Evolutionary conservation across 768 basidiomycete genomes (phyloP), one percentile per base, ranked within the genome.

Genomic region (Suillus discolor): DNA sequence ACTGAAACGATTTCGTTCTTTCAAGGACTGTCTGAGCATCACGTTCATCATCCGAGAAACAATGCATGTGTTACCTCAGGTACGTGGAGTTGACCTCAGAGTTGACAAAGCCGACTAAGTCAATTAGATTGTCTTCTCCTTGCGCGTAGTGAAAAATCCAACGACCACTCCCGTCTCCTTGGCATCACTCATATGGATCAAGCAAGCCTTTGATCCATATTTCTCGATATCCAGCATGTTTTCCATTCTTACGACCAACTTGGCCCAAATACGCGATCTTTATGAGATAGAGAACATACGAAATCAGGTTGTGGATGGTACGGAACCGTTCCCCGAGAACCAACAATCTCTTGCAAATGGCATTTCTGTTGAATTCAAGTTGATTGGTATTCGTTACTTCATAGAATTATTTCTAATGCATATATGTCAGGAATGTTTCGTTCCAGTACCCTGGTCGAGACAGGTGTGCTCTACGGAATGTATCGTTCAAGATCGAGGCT

Each of bases 401-500:
- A 49, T 69, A 66, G 25, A 4, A 31, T 59, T 20, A 6, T 64
- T 39, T 23, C 45, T 45, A 18, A 51, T 28, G n/a, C 34, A 45
- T 45, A 16, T 45, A 16, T 45, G 28, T 13, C 51, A 89, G 89
- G 71, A 82, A 90, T 66, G 92, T 94, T 4, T 89, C 85, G 5
- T 93, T 93, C 77, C 80, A 75, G 51, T 93, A 93, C 71, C 89
- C 90, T 0, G 85, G 72, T 71, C 78, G 75, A 69, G 82, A 72
- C 61, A 71, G 44, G 74, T 81, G 83, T 64, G 91, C 90, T 1
- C 74, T 94, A 38, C 78, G 73, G 6, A 78, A 87, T 54, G 82
- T 90, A 13, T 92, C 88, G 1, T 94, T 93, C 77, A 90, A 83
- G 72, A 84, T 94, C 31, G 77, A 79, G 44, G 81, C 80, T 55